phyloP scores from a whole-genome alignment of 176 grass and related monocot species.

The Carex pumila region DNA sequence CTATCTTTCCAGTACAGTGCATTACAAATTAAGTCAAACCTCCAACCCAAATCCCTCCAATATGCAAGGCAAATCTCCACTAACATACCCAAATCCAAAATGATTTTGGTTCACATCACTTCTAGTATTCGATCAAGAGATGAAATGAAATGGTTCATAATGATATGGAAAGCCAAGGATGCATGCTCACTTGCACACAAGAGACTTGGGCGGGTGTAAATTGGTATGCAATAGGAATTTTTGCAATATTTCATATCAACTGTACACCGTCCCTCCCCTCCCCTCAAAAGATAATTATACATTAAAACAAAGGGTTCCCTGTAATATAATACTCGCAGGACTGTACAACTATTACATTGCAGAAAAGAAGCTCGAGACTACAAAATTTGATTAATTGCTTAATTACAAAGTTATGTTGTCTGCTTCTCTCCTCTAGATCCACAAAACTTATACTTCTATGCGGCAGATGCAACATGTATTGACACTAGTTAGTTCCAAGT shows the following conservation, averaged over 20 bases:
- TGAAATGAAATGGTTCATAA: too few species aligned
- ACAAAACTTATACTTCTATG: neutral
- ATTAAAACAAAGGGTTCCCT: too few species aligned
- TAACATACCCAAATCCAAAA: neutral
- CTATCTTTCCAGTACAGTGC: neutral
- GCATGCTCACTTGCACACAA: too few species aligned
- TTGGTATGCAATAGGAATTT: too few species aligned
- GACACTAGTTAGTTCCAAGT: neutral
- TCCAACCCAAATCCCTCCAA: too few species aligned
- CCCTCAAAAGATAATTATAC: neutral
- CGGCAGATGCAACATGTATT: neutral
- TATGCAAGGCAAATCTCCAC: too few species aligned
- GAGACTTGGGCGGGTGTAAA: neutral
- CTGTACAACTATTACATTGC: conserved; percentile 1
- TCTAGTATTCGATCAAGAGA: neutral
- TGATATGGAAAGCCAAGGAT: too few species aligned
- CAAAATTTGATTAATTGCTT: neutral
- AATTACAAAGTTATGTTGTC: neutral
- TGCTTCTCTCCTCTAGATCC: neutral
- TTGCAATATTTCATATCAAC: neutral
- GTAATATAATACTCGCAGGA: too few species aligned
- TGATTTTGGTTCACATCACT: neutral
- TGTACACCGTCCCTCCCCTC: neutral
- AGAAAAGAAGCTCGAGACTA: neutral
- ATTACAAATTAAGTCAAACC: neutral